Conservation (phyloP, 192 early-diverging fungal species). For the Backusella mclennaniae region DNA sequence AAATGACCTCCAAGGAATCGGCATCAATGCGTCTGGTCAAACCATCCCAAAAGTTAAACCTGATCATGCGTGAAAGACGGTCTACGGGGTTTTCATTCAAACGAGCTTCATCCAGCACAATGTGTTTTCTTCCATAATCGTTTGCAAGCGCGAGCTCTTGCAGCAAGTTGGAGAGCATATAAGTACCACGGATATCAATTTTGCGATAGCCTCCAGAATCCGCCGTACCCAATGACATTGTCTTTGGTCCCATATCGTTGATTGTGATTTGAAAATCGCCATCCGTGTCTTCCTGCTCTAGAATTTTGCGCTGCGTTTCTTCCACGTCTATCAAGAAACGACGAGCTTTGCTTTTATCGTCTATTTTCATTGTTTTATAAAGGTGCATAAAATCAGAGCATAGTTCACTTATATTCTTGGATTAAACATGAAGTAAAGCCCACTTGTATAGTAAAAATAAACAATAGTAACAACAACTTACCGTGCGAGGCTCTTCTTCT, state of each 20-base stretch:
- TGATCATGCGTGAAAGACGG: constrained; percentile 85
- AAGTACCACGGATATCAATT: constrained; percentile 91
- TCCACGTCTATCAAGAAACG: constrained; percentile 86
- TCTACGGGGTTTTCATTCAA: constrained; percentile 94
- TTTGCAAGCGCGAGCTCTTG: constrained; percentile 92
- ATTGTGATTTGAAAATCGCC: constrained; percentile 95
- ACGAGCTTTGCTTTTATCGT: constrained; percentile 63
- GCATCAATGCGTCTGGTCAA: constrained; percentile 82
- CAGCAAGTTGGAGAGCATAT: constrained; percentile 89
- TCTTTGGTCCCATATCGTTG: constrained; percentile 88
- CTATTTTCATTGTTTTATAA: constrained; percentile 25
- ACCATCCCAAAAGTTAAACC: constrained; percentile 93
- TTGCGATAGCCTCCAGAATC: constrained; percentile 84
- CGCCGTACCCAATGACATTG: constrained; percentile 80
- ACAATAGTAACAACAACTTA: not conserved
- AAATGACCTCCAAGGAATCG: constrained; percentile 85
- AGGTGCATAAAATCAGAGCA: too few species aligned
- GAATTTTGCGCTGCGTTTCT: constrained; percentile 70
- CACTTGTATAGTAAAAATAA: not conserved
- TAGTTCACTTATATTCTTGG: too few species aligned
- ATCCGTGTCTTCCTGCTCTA: constrained; percentile 95
- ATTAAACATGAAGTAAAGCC: not conserved
- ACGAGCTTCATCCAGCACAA: constrained; percentile 84
- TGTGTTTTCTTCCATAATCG: constrained; percentile 81
- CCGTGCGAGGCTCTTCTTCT: constrained; percentile 41